Evolutionary conservation across 306 rosid species (phyloP), one percentile per base, ranked within the genome.

Genomic region (Hippophae gyantsensis): DNA sequence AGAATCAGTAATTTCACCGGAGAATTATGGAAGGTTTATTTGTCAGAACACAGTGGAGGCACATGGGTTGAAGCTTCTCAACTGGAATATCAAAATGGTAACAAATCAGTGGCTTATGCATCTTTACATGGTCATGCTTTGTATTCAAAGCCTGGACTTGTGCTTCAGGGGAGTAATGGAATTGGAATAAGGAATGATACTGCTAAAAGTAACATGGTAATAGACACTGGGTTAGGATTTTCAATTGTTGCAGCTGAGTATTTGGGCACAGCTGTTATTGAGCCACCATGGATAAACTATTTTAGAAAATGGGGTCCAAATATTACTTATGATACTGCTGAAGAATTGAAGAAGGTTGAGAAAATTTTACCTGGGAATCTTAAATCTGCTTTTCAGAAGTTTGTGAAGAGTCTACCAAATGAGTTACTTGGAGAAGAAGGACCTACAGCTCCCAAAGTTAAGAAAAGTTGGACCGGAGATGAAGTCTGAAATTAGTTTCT

Each of bases 381-480:
- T 6, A 87, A 68, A 72, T 8, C 26, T 9, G 58, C 44, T 8
- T 70, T 87, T 10, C 44, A 42, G 10, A 71, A 60, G 0, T 10
- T 77, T 42, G 46, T 79, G 4, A 66, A 3, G 2, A 42, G 64
- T 13, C 53, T 90, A 38, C 97, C 97, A 1, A 11, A 42, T 59
- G 95, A 90, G 54, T 25, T 84, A 9, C 18, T 79, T 10, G 89
- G 90, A 47, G 87, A 82, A 59, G 85, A 81, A 58, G 95, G 95
- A 10, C 97, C 97, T 7, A 81, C 86, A 0, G 97, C 95, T 18
- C 97, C 97, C 6, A 90, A 87, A 73, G 38, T 43, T 56, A 87
- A 87, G 74, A 42, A 10, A 26, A 82, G 12, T n/a, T 90, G 95
- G 97, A 64, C 0, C 27, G 90, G 85, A 1, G 97, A 90, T 68